Evolutionary conservation across 768 basidiomycete genomes (phyloP), one percentile per base, ranked within the genome.

Genomic region (Termitomyces sp.): DNA sequence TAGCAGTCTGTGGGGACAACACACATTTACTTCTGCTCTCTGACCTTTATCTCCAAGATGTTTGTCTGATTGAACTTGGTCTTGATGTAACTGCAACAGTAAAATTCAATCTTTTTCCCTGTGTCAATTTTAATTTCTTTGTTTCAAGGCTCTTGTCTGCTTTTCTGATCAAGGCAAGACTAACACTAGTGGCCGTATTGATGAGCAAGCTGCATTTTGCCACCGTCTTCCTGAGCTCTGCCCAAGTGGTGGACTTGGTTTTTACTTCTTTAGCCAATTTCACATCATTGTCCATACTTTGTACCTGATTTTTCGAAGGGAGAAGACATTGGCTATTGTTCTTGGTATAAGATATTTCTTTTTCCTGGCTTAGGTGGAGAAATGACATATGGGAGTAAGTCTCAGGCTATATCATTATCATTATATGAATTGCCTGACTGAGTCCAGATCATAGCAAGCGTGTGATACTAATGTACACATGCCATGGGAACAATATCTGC

Each of bases 1-100:
- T 29, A 3, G 29, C 29, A 0, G 66, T 68, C 60, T 66, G 68
- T 28, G 72, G 73, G 0, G 70, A 71, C 28, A 69, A 65, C 54
- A 58, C 52, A 5, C 64, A 71, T 9, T 29, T 34, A 0, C 50
- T 73, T 9, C 51, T 64, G 0, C 62, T 61, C 59, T 73, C 71
- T 0, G 70, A 73, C 39, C 47, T 70, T 3, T 63, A 62, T 37
- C 7, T 64, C 0, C 56, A 56, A 44, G 55, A 50, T 51, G 55
- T 56, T 12, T 28, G 8, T 10, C 45, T 56, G 0, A 4, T 33
- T 24, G 49, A 49, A 31, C 18, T 45, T 33, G 55, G 55, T 6
- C 55, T 15, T 20, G 49, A 50, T 12, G 20, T 44, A 0, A 49
- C 47, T 48, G 34, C 47, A 36, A 34, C 39, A 33, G 55, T 56